Evolutionary conservation across 306 rosid genomes (phyloP), one percentile per base, ranked within the genome.

Genomic region (Glycine latifolia): DNA sequence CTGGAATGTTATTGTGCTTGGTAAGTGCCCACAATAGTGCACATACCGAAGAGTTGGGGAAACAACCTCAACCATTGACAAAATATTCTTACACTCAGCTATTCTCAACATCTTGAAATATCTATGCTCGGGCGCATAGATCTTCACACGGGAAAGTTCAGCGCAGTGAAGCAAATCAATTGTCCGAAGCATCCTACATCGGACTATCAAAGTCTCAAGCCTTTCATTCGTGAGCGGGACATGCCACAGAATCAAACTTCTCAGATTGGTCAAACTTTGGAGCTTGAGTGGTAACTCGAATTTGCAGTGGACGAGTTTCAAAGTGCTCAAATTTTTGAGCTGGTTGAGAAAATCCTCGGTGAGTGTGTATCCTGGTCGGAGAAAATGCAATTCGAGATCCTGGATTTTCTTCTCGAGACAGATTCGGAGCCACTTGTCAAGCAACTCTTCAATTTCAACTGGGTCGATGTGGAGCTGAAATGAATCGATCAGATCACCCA

Each of bases 401-500:
- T 90, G 37, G 0, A 87, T 5, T 0, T 76, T 59, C 39, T 86
- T 86, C 0, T 50, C 4, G 2, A 7, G 3, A 5, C 88, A 69
- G 1, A 50, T 68, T 0, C 5, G 0, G 9, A 90, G 58, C 91
- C 94, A 90, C 3, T 33, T 52, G 0, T 17, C 7, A 1, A 88
- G 10, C 10, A 0, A 0, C 0, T 0, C 0, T 44, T 78, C 44
- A 0, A 48, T 0, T 0, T 59, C 81, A 0, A 0, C 0, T 0
- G 87, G 90, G 31, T 88, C 77, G 0, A 90, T 41, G 3, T 17
- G 37, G 10, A 90, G 16, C 3, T 44, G 14, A 3, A 90, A 75
- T 4, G 56, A 3, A 14, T 73, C 35, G 10, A 87, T 82, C 17
- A 13, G 6, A 0, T 11, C 7, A 3, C 87, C 89, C 15, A 0